A percentile compares a stretch with the other conserved stretches of the same genome.
These are phyloP conservation scores for Adenanthera pavonina DNA, from an alignment of 306 rosid genomes.

Conservation along the genomic window DNA sequence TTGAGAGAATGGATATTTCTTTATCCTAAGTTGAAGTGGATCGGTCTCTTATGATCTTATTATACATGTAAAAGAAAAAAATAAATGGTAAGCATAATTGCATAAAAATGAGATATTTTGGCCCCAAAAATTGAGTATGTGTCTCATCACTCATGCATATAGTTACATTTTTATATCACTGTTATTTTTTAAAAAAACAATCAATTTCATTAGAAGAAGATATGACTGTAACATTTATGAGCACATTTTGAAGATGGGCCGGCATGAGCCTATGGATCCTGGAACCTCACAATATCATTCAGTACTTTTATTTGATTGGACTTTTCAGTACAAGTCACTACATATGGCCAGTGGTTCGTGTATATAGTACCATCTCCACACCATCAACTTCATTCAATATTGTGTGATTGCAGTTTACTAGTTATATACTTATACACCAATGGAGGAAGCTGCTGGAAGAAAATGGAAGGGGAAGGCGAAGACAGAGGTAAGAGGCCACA, in stretches of 20 bases:
- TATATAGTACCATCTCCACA: neutral
- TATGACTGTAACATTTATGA: neutral
- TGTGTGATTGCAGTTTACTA: neutral
- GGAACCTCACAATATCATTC: neutral
- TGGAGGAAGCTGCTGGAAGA: neutral
- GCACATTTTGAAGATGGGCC: neutral
- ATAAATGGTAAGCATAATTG: too few species aligned
- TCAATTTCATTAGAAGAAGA: too few species aligned
- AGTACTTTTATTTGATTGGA: neutral
- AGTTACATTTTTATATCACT: too few species aligned
- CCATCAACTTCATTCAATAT: neutral
- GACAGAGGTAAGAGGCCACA: constrained; percentile 37
- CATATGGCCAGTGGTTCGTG: neutral
- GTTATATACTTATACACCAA: neutral
- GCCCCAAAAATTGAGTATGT: too few species aligned
- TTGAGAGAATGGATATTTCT: too few species aligned
- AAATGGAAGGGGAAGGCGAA: constrained; percentile 61
- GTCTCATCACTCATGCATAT: too few species aligned
- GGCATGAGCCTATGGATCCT: neutral
- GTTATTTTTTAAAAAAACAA: too few species aligned
- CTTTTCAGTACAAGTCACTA: too few species aligned
- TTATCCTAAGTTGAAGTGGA: too few species aligned
- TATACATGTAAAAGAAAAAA: too few species aligned
- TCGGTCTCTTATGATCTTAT: too few species aligned
- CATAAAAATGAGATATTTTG: too few species aligned